Conservation (phyloP, 768 basidiomycete genomes). For the Tricholoma terreum region DNA sequence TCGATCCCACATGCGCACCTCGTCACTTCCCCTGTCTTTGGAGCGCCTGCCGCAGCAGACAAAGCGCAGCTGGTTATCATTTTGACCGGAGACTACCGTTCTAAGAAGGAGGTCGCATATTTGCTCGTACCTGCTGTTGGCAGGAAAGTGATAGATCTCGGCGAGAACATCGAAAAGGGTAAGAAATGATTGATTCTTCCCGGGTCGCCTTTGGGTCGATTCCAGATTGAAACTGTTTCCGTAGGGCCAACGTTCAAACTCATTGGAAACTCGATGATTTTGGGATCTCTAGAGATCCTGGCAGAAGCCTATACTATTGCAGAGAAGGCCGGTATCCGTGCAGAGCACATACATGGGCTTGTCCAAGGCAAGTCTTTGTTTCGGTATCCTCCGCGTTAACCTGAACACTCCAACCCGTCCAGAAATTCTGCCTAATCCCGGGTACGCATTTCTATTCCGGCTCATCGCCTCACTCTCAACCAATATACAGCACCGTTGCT, state of each 20-base stretch:
- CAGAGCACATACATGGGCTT: constrained; percentile 51
- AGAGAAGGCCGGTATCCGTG: constrained; percentile 78
- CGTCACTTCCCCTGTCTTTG: constrained; percentile 78
- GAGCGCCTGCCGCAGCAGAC: constrained; percentile 64
- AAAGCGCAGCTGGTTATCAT: constrained; percentile 64
- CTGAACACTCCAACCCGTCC: neutral
- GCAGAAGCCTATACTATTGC: constrained; percentile 83
- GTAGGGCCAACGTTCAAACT: constrained; percentile 71
- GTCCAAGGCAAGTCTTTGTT: constrained; percentile 50
- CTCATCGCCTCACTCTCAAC: constrained; percentile 4
- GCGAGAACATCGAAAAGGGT: constrained; percentile 85
- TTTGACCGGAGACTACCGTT: constrained; percentile 77
- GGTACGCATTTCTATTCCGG: constrained; percentile 30
- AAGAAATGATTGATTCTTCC: neutral
- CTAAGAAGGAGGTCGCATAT: constrained; percentile 78
- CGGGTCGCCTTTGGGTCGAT: neutral
- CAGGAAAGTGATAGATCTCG: constrained; percentile 75
- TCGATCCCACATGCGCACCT: constrained; percentile 56
- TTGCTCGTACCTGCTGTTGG: constrained; percentile 79
- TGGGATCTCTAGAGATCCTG: constrained; percentile 75
- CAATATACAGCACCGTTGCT: constrained; percentile 39
- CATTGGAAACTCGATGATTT: constrained; percentile 75
- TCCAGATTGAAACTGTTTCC: neutral
- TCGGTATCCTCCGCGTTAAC: neutral
- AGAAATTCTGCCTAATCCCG: constrained; percentile 71